Conservation (phyloP, 2,329 filamentous ascomycete species). For the Penicillium sp. region DNA sequence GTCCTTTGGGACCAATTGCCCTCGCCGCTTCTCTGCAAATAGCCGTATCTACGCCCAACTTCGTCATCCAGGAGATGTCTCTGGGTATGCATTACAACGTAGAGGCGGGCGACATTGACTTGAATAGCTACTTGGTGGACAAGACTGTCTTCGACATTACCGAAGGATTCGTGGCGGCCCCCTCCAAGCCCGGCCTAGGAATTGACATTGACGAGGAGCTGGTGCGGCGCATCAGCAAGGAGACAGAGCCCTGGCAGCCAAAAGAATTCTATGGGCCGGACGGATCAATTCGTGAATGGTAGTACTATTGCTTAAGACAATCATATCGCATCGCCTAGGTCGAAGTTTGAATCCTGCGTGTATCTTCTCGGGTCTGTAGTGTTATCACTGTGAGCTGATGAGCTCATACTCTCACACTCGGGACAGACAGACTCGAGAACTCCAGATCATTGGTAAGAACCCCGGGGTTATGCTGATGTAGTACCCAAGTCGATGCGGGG, state of each 20-base stretch:
- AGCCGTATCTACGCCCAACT: conserved; percentile 61
- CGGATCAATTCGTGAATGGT: conserved; percentile 68
- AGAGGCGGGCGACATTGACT: conserved; percentile 59
- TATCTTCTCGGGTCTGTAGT: background rate
- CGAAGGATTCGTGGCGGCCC: conserved; percentile 62
- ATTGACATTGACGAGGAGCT: conserved; percentile 70
- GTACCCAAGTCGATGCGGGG: conserved; percentile 8
- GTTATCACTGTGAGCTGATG: background rate
- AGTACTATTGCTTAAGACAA: conserved; percentile 9
- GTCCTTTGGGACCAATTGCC: conserved; percentile 70
- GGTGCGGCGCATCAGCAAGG: conserved; percentile 58
- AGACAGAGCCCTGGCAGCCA: conserved; percentile 62
- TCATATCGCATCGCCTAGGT: background rate
- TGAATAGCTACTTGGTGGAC: conserved; percentile 66
- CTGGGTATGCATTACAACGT: conserved; percentile 76
- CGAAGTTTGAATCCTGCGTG: background rate
- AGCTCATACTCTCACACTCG: background rate
- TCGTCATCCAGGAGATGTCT: conserved; percentile 75
- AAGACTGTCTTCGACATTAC: conserved; percentile 64
- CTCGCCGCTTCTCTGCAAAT: conserved; percentile 70
- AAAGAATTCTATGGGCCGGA: conserved; percentile 68
- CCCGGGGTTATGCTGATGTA: background rate
- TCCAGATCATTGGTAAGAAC: background rate
- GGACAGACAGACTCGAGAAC: background rate
- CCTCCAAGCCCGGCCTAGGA: conserved; percentile 61